These are phyloP conservation scores for Yamadazyma sp. DNA, from an alignment of 1,139 yeast genomes.

Conservation along the genomic window DNA sequence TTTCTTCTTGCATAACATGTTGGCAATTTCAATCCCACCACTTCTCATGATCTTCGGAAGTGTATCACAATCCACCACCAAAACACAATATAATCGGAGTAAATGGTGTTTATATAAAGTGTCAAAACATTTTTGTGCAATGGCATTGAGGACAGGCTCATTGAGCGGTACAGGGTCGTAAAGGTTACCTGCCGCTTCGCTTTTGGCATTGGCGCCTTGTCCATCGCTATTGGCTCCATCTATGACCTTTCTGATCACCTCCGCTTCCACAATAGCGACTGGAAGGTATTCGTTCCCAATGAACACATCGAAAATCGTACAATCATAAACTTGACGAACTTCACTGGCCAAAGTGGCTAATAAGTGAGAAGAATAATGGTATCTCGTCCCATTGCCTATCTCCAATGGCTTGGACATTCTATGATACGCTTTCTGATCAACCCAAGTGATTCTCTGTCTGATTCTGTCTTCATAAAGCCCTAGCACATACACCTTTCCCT, in stretches of 20 bases:
- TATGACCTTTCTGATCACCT: constrained; percentile 52
- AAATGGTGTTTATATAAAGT: constrained; percentile 69
- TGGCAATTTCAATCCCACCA: constrained; percentile 90
- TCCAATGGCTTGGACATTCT: constrained; percentile 32
- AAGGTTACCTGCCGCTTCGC: constrained; percentile 11
- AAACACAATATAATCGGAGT: constrained; percentile 77
- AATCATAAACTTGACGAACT: constrained; percentile 81
- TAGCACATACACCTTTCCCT: constrained; percentile 83
- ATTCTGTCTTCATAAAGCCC: constrained; percentile 93
- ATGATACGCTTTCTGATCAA: constrained; percentile 46
- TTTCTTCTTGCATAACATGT: constrained; percentile 82
- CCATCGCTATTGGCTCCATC: constrained; percentile 18
- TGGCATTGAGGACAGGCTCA: constrained; percentile 61
- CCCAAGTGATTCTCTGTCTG: constrained; percentile 70
- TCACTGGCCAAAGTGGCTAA: constrained; percentile 79
- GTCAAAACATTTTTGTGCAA: constrained; percentile 75
- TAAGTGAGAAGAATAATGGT: constrained; percentile 84
- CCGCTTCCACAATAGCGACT: constrained; percentile 84
- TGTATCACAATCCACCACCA: constrained; percentile 78
- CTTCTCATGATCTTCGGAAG: constrained; percentile 81
- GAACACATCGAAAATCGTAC: constrained; percentile 86
- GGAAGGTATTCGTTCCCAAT: constrained; percentile 86
- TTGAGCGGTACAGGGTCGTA: constrained; percentile 42
- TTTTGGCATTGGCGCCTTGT: constrained; percentile 4
- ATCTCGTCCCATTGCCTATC: constrained; percentile 47